Conservation (phyloP, 2,329 filamentous ascomycete species). For the Coniochaeta prunicola region DNA sequence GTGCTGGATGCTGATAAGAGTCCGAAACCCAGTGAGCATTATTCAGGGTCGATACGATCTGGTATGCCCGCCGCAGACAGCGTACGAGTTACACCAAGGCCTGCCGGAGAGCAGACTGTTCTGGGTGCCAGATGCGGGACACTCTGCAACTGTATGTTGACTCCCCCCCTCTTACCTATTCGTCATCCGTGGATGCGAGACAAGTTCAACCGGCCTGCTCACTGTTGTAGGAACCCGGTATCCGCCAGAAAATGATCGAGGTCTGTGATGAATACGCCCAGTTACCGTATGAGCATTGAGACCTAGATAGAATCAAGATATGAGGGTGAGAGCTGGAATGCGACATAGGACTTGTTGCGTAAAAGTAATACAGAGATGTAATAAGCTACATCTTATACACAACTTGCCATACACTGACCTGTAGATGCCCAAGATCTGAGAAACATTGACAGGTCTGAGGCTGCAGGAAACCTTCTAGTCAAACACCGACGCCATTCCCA, state of each 20-base stretch:
- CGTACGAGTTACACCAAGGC: slow-evolving; percentile 20
- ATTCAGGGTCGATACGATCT: slow-evolving; percentile 1
- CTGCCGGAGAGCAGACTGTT: slow-evolving; percentile 23
- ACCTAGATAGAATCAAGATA: not conserved
- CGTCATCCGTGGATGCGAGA: not conserved
- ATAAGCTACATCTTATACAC: too few species aligned
- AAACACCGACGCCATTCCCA: slow-evolving; percentile 7
- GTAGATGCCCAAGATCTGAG: not conserved
- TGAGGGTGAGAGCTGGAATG: not conserved
- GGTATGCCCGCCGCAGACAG: not conserved
- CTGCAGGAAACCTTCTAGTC: not conserved
- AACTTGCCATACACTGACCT: not conserved
- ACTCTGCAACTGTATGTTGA: slow-evolving; percentile 13
- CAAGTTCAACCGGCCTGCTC: not conserved
- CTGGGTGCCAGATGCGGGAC: slow-evolving; percentile 24
- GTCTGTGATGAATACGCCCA: slow-evolving; percentile 6
- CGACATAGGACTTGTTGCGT: too few species aligned
- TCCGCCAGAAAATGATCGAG: slow-evolving; percentile 3
- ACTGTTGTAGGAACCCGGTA: slow-evolving; percentile 5
- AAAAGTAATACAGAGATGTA: too few species aligned
- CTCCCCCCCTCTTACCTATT: not conserved
- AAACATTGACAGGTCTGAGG: not conserved
- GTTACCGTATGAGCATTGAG: not conserved
- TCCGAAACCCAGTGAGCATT: not conserved
- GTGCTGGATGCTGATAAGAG: not conserved